These are phyloP conservation scores for Claviceps arundinis DNA, from an alignment of 2,329 filamentous ascomycete genomes.

Conservation along the genomic window DNA sequence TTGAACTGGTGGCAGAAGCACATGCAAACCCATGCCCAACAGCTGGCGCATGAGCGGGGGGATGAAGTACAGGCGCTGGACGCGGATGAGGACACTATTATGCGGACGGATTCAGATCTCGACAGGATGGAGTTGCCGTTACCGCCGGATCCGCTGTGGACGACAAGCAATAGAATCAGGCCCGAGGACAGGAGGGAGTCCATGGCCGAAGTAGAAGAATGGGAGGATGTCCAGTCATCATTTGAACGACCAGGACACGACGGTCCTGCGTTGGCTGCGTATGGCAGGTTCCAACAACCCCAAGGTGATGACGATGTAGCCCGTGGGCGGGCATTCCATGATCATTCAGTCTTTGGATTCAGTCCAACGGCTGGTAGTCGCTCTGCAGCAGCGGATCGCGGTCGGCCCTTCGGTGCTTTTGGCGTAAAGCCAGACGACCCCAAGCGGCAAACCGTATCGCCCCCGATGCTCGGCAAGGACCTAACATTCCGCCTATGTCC, in stretches of 20 bases:
- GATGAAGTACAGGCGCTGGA: conserved; percentile 16
- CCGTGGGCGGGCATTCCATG: conserved; percentile 1
- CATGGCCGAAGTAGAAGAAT: conserved; percentile 11
- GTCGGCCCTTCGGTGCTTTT: conserved; percentile 30
- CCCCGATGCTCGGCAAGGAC: conserved; percentile 79
- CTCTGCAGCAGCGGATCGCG: conserved; percentile 3
- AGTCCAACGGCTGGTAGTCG: neutral
- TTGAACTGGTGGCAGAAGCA: conserved; percentile 65
- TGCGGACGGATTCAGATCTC: conserved; percentile 27
- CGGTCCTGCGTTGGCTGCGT: conserved; percentile 8
- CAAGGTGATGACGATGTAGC: conserved; percentile 1
- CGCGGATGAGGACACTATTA: conserved; percentile 12
- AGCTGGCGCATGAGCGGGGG: conserved; percentile 37
- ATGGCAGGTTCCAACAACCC: neutral
- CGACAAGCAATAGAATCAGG: conserved; percentile 20
- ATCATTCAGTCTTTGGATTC: conserved; percentile 6
- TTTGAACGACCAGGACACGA: conserved; percentile 9
- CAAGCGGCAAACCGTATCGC: conserved; percentile 42
- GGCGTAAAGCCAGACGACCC: conserved; percentile 24
- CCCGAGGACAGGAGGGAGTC: conserved; percentile 16
- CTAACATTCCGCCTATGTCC: conserved; percentile 68
- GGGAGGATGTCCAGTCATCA: conserved; percentile 13
- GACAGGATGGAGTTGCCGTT: conserved; percentile 28
- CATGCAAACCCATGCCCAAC: conserved; percentile 65
- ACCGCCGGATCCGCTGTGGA: conserved; percentile 29